These are phyloP conservation scores for Pestalotiopsis sp. DNA, from an alignment of 2,329 filamentous ascomycete genomes.

Conservation along the genomic window DNA sequence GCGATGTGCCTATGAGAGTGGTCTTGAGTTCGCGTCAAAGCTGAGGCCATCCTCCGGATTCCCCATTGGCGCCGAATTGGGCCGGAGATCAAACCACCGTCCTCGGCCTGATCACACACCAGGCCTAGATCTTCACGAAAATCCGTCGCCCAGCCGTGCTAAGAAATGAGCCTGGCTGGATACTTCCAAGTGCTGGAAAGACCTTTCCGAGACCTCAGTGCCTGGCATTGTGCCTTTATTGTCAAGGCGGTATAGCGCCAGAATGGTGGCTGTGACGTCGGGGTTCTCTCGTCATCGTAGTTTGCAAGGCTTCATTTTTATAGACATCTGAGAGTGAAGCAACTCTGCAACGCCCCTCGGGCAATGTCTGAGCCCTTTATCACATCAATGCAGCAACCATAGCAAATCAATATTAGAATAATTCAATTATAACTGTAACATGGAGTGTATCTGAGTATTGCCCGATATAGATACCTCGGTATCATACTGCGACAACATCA, in stretches of 20 bases:
- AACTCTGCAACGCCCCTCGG: not conserved
- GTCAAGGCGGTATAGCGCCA: not conserved
- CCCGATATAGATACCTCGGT: not conserved
- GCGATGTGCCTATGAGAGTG: not conserved
- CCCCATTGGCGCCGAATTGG: not conserved
- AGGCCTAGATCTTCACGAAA: not conserved
- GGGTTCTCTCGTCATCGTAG: not conserved
- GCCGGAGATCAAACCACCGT: constrained; percentile 11
- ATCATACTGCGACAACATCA: no score
- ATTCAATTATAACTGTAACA: not conserved
- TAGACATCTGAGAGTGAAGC: not conserved
- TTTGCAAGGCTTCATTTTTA: not conserved
- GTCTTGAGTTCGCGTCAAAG: not conserved
- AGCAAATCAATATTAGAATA: not conserved
- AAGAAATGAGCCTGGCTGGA: not conserved
- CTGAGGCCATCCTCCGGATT: constrained; percentile 1
- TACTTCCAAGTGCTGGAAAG: not conserved
- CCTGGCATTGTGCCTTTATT: not conserved
- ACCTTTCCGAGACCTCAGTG: not conserved
- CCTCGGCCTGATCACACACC: not conserved
- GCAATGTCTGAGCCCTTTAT: not conserved
- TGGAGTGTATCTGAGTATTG: no score
- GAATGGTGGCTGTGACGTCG: not conserved
- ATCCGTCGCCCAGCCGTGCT: not conserved
- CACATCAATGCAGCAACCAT: not conserved